Evolutionary conservation across 805 yeast species (phyloP).

Genomic region (Hemisphaericaspora nanyangensis): DNA sequence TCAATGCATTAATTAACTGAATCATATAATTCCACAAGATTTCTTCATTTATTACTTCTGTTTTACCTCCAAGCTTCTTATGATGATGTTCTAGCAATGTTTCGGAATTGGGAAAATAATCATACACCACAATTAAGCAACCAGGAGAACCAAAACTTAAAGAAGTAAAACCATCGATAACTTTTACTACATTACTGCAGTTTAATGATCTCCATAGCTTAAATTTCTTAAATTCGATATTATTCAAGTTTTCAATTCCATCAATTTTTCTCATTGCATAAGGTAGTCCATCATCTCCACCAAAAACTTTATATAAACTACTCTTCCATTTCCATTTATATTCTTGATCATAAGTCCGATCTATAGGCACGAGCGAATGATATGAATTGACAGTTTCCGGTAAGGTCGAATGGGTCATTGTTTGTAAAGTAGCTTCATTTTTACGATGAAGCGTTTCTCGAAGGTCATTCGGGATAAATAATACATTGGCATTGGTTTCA

Average conservation of each 20-base stretch:
- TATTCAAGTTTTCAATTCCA: conserved; percentile 31
- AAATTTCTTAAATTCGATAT: conserved; percentile 55
- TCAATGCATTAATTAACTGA: conserved; percentile 69
- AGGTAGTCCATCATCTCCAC: conserved; percentile 71
- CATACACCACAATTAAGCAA: conserved; percentile 68
- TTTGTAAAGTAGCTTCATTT: conserved; percentile 77
- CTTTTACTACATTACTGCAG: conserved; percentile 55
- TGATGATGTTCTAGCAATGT: conserved; percentile 69
- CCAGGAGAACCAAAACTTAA: conserved; percentile 74
- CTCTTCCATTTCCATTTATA: conserved; percentile 52
- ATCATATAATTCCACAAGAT: conserved; percentile 71
- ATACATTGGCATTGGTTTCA: conserved; percentile 62
- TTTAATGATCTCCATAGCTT: conserved; percentile 58
- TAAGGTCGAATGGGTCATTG: conserved; percentile 39
- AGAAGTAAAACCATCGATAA: conserved; percentile 82
- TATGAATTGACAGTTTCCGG: conserved; percentile 61
- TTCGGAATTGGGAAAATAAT: conserved; percentile 73
- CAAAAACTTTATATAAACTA: conserved; percentile 68
- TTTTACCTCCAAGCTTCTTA: conserved; percentile 36
- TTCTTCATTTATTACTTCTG: conserved; percentile 57
- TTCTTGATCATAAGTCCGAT: conserved; percentile 33
- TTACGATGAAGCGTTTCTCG: conserved; percentile 68
- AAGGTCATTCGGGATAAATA: conserved; percentile 70
- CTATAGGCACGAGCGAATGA: conserved; percentile 86
- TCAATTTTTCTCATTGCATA: conserved; percentile 77